Evolutionary conservation across 2,329 filamentous ascomycete genomes (phyloP), one percentile per base, ranked within the genome.

Genomic region (Clarireedia homoeocarpa): DNA sequence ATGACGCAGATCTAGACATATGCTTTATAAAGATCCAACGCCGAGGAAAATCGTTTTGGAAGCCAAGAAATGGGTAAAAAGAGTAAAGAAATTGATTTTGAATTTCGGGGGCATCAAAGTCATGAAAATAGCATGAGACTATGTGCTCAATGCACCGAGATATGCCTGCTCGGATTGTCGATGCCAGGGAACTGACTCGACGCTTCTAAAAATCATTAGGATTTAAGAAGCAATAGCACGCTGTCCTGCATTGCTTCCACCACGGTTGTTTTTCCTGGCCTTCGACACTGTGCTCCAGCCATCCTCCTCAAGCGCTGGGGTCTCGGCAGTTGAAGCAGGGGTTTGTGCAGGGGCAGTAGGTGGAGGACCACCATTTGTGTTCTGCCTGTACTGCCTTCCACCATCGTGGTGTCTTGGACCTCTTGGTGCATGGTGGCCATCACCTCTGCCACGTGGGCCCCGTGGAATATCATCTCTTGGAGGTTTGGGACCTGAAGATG

Each of bases 261-360:
- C 67, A 61, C 68, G 69, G 52, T 65, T 67, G 48, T 68, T 69
- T 59, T 70, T 71, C 59, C 66, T 70, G 24, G 65, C 65, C 57
- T 70, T 70, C 10, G 67, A 67, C 53, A 83, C 83, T 26, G 80
- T 85, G 60, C 80, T 83, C 83, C 83, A 86, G 62, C 83, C 83
- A 67, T 85, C 82, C 39, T 82, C 81, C 48, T 81, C 78, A 50
- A 74, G 69, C 40, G 73, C 70, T 51, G 73, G 71, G 38, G 72
- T 56, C 50, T 66, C 59, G 68, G 63, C 62, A 26, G 62, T 58
- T 65, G 71, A 65, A 66, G 71, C 55, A 53, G 67, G 55, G 58
- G 66, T 61, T 72, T 72, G 63, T 42, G 69, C 66, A 58, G 74
- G 65, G 10, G 73, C 67, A 56, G 79, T 45, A 73, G 72, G 55